phyloP scores from a whole-genome alignment of 2,329 filamentous ascomycete species.

The Phyllosticta citriasiana region DNA sequence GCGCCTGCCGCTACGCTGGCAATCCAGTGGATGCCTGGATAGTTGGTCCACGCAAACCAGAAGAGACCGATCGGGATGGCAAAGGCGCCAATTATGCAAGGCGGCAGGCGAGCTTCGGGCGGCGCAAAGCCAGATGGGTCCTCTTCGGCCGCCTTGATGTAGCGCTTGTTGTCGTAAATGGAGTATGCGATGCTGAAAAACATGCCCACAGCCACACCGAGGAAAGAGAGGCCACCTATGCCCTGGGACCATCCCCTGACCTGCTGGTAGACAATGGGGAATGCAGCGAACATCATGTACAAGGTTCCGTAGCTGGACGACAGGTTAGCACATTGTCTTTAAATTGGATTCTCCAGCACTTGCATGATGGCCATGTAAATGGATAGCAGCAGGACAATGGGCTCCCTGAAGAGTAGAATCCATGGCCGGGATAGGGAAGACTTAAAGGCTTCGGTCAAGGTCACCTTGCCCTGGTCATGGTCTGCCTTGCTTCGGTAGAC shows the following conservation, averaged over 20 bases:
- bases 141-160: conserved; percentile 33
- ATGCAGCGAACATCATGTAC: conserved; percentile 43
- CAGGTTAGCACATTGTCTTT: no score
- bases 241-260: conserved; percentile 42
- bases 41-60: conserved; percentile 60
- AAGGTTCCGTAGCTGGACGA: conserved; percentile 35
- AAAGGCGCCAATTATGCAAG: conserved; percentile 19
- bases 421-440: conserved; percentile 42
- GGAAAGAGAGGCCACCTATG: conserved; percentile 38
- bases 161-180: conserved; percentile 28
- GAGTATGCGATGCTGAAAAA: conserved; percentile 30
- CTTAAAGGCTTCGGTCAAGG: conserved; percentile 22
- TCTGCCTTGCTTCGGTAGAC: conserved; percentile 17
- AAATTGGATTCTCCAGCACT: no score
- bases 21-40: conserved; percentile 42
- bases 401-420: conserved; percentile 39
- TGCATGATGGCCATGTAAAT: conserved; percentile 46
- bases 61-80: conserved; percentile 55
- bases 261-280: conserved; percentile 48
- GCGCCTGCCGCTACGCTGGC: conserved; percentile 40
- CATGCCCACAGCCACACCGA: conserved; percentile 38
- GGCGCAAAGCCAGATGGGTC: conserved; percentile 14
- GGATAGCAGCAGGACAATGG: conserved; percentile 41
- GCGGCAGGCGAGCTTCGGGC: conserved; percentile 12
- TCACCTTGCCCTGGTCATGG: conserved; percentile 6